Evolutionary conservation across 2,329 filamentous ascomycete genomes (phyloP).

Genomic region (Onygenales sp.): DNA sequence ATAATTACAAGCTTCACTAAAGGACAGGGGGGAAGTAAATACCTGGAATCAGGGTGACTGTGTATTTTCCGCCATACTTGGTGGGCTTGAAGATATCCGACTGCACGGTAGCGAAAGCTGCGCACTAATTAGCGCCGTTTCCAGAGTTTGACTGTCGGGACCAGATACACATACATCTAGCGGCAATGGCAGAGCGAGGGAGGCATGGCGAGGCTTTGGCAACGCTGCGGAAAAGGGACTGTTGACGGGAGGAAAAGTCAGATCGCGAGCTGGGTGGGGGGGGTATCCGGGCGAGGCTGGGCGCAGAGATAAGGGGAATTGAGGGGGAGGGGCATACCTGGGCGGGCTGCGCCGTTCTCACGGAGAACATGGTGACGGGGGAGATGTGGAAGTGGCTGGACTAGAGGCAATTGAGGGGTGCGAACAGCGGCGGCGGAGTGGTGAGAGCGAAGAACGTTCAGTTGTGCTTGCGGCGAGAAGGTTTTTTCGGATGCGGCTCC

Average conservation of each 20-base stretch:
- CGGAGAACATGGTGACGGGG: constrained; percentile 29
- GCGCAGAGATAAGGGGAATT: constrained; percentile 24
- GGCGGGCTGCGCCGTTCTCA: constrained; percentile 30
- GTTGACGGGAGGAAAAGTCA: constrained; percentile 31
- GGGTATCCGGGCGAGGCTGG: constrained; percentile 14
- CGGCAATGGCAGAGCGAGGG: constrained; percentile 41
- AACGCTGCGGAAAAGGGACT: constrained; percentile 50
- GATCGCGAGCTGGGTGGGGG: constrained; percentile 28
- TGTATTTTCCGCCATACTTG: constrained; percentile 99
- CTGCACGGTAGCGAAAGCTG: constrained; percentile 68
- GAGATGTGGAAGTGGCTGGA: background rate
- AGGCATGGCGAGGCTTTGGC: constrained; percentile 37
- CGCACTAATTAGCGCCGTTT: background rate
- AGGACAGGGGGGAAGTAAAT: constrained; percentile 23
- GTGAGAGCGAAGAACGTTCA: background rate
- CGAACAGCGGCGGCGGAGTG: background rate
- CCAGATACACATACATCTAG: constrained; percentile 42
- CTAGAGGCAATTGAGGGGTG: background rate
- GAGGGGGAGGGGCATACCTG: constrained; percentile 23
- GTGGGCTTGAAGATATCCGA: constrained; percentile 98
- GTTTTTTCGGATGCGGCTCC: too few relatives aligned
- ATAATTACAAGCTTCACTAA: constrained; percentile 1
- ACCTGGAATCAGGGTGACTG: constrained; percentile 94
- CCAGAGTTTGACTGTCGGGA: background rate
- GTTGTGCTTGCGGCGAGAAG: too few relatives aligned